Conservation (phyloP, 495 filamentous ascomycete species). For the Penicillium riverlandense region DNA sequence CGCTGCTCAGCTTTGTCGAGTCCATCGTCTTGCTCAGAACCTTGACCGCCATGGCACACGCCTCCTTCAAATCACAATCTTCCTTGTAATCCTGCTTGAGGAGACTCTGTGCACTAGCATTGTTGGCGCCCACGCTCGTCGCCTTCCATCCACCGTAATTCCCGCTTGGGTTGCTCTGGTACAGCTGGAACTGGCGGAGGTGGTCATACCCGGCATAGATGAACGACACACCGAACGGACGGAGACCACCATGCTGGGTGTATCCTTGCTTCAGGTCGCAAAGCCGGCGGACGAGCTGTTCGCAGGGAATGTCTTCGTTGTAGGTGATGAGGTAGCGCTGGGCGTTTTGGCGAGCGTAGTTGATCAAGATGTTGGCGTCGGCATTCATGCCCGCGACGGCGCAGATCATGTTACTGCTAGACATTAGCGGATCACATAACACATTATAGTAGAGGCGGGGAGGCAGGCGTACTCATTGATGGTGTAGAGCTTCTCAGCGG, state of each 20-base stretch:
- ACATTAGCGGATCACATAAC: constrained; percentile 10
- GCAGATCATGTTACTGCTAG: constrained; percentile 94
- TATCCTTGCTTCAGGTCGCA: constrained; percentile 99
- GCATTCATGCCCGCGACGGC: constrained; percentile 98
- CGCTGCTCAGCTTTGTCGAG: constrained; percentile 93
- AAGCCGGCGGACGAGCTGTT: constrained; percentile 92
- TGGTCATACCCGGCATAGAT: constrained; percentile 98
- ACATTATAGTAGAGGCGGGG: background rate
- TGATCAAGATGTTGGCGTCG: constrained; percentile 99
- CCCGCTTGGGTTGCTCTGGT: constrained; percentile 98
- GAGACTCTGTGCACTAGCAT: constrained; percentile 93
- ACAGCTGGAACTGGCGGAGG: constrained; percentile 93
- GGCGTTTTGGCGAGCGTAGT: constrained; percentile 93
- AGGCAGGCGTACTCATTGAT: constrained; percentile 76
- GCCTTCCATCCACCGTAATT: constrained; percentile 99
- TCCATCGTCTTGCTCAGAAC: constrained; percentile 99
- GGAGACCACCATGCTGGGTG: constrained; percentile 96
- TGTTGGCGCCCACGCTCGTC: constrained; percentile 95
- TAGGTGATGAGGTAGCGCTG: constrained; percentile 97
- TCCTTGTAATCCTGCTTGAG: constrained; percentile 99
- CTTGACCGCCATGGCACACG: constrained; percentile 96
- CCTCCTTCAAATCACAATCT: constrained; percentile 90
- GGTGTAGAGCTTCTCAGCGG: constrained; percentile 98
- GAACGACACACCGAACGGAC: constrained; percentile 97
- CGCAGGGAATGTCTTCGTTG: constrained; percentile 99